Evolutionary conservation across 768 basidiomycete genomes (phyloP).

Genomic region (Cystofilobasidium ferigula): DNA sequence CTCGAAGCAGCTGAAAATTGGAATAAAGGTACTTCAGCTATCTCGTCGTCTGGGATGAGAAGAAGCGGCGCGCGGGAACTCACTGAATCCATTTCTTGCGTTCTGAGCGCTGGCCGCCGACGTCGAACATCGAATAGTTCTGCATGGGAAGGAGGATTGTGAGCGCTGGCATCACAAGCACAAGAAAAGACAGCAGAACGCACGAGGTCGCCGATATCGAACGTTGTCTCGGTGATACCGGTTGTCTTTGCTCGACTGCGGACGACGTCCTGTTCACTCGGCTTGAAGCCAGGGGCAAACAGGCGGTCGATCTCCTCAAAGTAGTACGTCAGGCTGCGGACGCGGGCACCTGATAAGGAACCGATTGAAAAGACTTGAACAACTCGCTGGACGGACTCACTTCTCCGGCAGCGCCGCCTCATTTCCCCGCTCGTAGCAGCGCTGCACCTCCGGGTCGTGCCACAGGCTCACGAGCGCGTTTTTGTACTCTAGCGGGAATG

Average conservation of each 20-base stretch:
- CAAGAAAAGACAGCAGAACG: constrained; percentile 10
- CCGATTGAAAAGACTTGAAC: neutral
- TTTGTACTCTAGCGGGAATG: constrained; percentile 60
- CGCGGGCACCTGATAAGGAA: too few species aligned
- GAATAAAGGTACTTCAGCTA: neutral
- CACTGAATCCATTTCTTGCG: constrained; percentile 79
- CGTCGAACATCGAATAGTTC: constrained; percentile 87
- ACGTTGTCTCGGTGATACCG: constrained; percentile 80
- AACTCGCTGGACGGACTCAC: constrained; percentile 40
- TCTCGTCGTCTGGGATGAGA: constrained; percentile 20
- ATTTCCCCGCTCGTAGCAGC: constrained; percentile 69
- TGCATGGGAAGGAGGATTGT: constrained; percentile 39
- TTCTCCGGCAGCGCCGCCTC: constrained; percentile 88
- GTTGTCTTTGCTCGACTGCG: constrained; percentile 76
- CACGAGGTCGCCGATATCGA: constrained; percentile 52
- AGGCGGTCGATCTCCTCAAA: constrained; percentile 56
- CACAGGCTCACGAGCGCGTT: constrained; percentile 62
- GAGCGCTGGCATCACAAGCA: neutral
- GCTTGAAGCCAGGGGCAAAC: constrained; percentile 60
- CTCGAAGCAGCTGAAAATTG: constrained; percentile 54
- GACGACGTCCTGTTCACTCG: constrained; percentile 56
- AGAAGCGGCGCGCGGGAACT: neutral
- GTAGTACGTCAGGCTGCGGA: constrained; percentile 25
- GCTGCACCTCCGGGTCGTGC: constrained; percentile 62
- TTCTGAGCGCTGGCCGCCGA: constrained; percentile 78